A percentile compares a stretch with the other conserved stretches of the same genome.
phyloP scores from a whole-genome alignment of 2,329 filamentous ascomycete species.

The Xylaria sp. region DNA sequence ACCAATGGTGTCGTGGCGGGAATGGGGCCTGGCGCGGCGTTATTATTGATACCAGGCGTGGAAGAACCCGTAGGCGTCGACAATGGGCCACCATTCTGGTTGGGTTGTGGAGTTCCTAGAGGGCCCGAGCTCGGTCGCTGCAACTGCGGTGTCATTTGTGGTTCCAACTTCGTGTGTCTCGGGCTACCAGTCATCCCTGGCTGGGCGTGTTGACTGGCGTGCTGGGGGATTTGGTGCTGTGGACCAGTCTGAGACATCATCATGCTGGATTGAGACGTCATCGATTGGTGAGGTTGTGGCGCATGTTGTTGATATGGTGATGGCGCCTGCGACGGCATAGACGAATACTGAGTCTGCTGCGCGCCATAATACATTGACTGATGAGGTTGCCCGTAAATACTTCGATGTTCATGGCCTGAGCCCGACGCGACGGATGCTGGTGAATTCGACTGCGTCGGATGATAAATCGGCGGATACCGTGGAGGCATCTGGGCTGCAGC shows the following conservation, averaged over 20 bases:
- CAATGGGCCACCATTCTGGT: constrained; percentile 51
- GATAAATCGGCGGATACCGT: constrained; percentile 90
- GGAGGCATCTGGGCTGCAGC: constrained; percentile 73
- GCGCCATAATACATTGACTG: constrained; percentile 77
- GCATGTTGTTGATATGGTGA: constrained; percentile 67
- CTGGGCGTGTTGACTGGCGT: constrained; percentile 62
- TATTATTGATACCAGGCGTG: constrained; percentile 73
- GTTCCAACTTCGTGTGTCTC: constrained; percentile 66
- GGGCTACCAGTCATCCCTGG: constrained; percentile 65
- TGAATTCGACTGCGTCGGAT: constrained; percentile 94
- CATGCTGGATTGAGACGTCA: constrained; percentile 69
- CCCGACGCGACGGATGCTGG: constrained; percentile 91
- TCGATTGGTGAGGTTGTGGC: constrained; percentile 60
- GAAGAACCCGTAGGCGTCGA: constrained; percentile 53
- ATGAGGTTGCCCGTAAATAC: constrained; percentile 82
- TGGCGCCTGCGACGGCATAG: constrained; percentile 68
- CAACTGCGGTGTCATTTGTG: constrained; percentile 65
- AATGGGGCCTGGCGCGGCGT: constrained; percentile 93
- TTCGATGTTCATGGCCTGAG: constrained; percentile 85
- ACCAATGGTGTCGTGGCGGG: constrained; percentile 95
- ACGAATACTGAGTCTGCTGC: constrained; percentile 66
- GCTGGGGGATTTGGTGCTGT: constrained; percentile 64
- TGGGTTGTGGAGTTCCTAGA: constrained; percentile 52
- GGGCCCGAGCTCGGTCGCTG: constrained; percentile 62
- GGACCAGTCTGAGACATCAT: constrained; percentile 68